Evolutionary conservation across 495 filamentous ascomycete genomes (phyloP).

Genomic region (Daldinia decipiens): DNA sequence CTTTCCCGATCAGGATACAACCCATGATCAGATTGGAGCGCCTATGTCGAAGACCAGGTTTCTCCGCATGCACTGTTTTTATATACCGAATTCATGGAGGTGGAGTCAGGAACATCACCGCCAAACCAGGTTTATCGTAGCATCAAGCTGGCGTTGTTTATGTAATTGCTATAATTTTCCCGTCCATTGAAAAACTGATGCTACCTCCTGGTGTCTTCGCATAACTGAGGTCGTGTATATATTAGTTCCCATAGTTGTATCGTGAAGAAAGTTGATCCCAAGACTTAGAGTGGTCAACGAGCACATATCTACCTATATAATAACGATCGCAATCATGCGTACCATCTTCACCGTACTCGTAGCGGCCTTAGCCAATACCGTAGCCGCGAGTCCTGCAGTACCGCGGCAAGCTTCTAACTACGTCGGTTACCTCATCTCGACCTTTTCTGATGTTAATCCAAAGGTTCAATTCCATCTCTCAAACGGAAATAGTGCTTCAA

Average conservation of each 20-base stretch:
- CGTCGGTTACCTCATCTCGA: conserved; percentile 51
- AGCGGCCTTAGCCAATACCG: conserved; percentile 14
- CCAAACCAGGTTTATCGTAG: conserved; percentile 30
- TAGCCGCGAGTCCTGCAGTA: conserved; percentile 16
- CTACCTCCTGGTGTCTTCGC: background rate
- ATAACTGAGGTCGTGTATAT: background rate
- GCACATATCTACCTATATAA: background rate
- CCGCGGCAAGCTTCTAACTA: conserved; percentile 36
- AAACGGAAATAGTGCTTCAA: conserved; percentile 48
- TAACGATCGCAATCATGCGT: conserved; percentile 15
- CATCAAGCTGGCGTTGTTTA: conserved; percentile 20
- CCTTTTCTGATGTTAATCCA: conserved; percentile 50
- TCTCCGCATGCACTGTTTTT: conserved; percentile 36
- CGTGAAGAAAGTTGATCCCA: background rate
- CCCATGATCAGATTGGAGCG: conserved; percentile 40
- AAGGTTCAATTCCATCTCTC: conserved; percentile 53
- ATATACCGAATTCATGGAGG: conserved; percentile 22
- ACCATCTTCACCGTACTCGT: background rate
- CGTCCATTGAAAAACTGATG: conserved; percentile 4
- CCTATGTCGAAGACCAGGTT: conserved; percentile 47
- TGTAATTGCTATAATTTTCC: conserved; percentile 19
- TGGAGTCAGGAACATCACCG: conserved; percentile 3
- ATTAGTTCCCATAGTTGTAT: background rate
- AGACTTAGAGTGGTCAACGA: background rate
- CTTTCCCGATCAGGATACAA: conserved; percentile 17